Evolutionary conservation across 257 asterid species (phyloP).

Genomic region (Nicotiana tomentosiformis): DNA sequence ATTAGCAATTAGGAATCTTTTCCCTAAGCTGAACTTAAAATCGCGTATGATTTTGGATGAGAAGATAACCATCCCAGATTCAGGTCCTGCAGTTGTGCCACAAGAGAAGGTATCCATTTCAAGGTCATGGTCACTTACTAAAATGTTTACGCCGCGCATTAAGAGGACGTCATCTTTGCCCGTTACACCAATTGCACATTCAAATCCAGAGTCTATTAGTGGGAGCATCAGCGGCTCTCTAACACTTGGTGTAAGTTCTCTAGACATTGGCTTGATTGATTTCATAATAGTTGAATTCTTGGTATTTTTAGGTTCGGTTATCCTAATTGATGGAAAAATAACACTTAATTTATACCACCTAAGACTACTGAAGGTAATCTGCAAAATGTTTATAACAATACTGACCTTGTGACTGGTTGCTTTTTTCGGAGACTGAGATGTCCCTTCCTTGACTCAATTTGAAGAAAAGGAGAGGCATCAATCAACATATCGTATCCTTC

Average conservation of each 20-base stretch:
- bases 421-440: too few species aligned
- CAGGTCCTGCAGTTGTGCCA: conserved; percentile 28
- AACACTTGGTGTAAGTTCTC: conserved; percentile 40
- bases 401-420: not conserved
- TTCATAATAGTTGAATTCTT: not conserved
- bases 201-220: conserved; percentile 33
- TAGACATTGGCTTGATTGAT: not conserved
- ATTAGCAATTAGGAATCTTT: conserved; percentile 46
- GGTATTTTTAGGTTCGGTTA: not conserved
- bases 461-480: not conserved
- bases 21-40: conserved; percentile 66
- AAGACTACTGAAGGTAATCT: not conserved
- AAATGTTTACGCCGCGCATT: conserved; percentile 64
- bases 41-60: conserved; percentile 51
- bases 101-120: conserved; percentile 52
- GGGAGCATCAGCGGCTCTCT: conserved; percentile 38
- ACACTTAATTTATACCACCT: not conserved
- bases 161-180: conserved; percentile 73
- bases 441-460: too few species aligned
- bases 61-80: conserved; percentile 32
- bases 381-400: not conserved
- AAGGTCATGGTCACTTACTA: conserved; percentile 71
- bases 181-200: conserved; percentile 31
- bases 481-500: not conserved
- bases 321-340: not conserved